Percentiles rank a stretch among this genome's conserved stretches.
Evolutionary conservation across 768 basidiomycete genomes (phyloP).

Genomic region (Tricholoma hemisulphureum): DNA sequence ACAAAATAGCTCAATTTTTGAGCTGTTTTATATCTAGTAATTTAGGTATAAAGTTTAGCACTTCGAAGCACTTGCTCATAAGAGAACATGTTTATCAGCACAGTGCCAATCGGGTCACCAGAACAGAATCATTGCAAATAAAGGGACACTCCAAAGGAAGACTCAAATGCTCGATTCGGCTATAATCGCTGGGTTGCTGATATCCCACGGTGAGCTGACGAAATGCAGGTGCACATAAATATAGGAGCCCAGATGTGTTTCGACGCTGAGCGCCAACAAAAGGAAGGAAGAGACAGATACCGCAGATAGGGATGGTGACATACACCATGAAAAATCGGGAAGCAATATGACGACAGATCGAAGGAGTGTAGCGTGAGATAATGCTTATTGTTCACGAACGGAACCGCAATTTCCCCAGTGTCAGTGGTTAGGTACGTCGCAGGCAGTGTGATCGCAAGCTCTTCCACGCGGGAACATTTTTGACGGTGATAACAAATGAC

Average conservation of each 20-base stretch:
- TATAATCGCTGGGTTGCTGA: not conserved
- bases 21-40: too few species aligned
- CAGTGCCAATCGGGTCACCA: not conserved
- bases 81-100: too few species aligned
- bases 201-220: constrained; percentile 12
- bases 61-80: too few species aligned
- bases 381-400: constrained; percentile 26
- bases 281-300: constrained; percentile 15
- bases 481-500: constrained; percentile 7
- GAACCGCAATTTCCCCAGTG: constrained; percentile 12
- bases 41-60: too few species aligned
- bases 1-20: too few species aligned
- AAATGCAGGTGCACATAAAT: constrained; percentile 16
- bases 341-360: constrained; percentile 7
- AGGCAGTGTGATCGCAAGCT: constrained; percentile 15
- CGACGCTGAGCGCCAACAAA: constrained; percentile 15
- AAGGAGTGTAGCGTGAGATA: constrained; percentile 11
- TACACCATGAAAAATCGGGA: constrained; percentile 13
- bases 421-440: constrained; percentile 17
- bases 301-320: constrained; percentile 16
- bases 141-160: not conserved
- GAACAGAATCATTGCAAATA: constrained; percentile 8
- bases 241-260: constrained; percentile 19
- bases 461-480: constrained; percentile 18
- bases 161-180: constrained; percentile 1